Base-by-base conservation (phyloP, 1,139 yeast genomes). In the Nakaseomyces delphensis region DNA sequence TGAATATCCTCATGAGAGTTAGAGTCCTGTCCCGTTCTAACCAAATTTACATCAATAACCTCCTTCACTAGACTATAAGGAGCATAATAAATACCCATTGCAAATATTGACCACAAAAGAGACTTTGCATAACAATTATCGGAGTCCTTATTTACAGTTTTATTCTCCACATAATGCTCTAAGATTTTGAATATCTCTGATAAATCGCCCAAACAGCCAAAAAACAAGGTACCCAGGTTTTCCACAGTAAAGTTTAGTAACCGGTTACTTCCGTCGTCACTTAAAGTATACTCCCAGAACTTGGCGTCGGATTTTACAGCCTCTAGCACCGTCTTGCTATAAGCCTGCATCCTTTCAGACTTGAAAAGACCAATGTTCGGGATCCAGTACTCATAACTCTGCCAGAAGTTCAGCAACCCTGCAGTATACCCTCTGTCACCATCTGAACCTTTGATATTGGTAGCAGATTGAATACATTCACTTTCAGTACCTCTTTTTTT, bases 171-270 rank as follows among this genome's bases (percentile, higher is more conserved):
- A 36, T 53, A 57, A 18, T 41, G 45, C 25, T 56, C 60, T 20
- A 62, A 45, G 28, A 48, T 41, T 13, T 48, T 23, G 39, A 54
- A 58, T 27, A 59, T 41, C n/a, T 59, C 62, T 11, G 54, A 50
- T 2, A 60, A 50, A 41, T 60, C 64, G 27, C 56, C 53, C 7
- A 60, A 32, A 16, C 51, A 47, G 7, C 63, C 63, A 48, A 60
- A 58, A 48, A 46, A 60, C 21, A 62, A 45, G 6, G 56, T 48
- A 8, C 65, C 65, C 11, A 60, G 37, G 13, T 53, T 53, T 43
- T 58, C 62, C 42, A 57, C 47, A 1, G 64, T 45, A 42, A 50
- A 56, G 42, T 60, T 61, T 19, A 60, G 40, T 19, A 60, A 28
- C 23, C 52, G 46, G 43, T 51, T 57, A 3, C 56, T 50, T 11